Conservation (phyloP, 1,284 basidiomycete genomes). For the Exobasidium rhododendri region DNA sequence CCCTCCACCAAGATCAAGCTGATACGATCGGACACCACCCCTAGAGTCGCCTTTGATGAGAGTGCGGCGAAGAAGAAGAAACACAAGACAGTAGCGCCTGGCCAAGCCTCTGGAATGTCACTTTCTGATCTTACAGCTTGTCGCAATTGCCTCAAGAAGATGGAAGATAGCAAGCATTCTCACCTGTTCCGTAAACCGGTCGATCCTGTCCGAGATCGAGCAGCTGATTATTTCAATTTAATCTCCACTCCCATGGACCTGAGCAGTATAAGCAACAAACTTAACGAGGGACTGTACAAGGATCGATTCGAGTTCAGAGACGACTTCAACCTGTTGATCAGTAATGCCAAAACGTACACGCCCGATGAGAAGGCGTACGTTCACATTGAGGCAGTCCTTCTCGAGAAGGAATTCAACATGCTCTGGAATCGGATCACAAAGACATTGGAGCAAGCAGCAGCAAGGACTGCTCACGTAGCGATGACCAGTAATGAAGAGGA, state of each 20-base stretch:
- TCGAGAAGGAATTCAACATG: constrained; percentile 81
- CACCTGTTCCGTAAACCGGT: constrained; percentile 79
- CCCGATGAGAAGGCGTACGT: constrained; percentile 65
- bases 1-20: constrained; percentile 36
- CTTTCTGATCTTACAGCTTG: constrained; percentile 75
- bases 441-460: constrained; percentile 50
- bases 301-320: constrained; percentile 77
- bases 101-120: constrained; percentile 75
- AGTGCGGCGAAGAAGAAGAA: constrained; percentile 44
- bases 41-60: constrained; percentile 18
- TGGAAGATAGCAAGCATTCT: constrained; percentile 61
- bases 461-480: not conserved
- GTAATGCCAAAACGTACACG: constrained; percentile 87
- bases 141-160: constrained; percentile 75
- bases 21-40: constrained; percentile 16
- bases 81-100: constrained; percentile 49
- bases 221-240: constrained; percentile 70
- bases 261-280: constrained; percentile 79
- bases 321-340: constrained; percentile 83
- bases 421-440: constrained; percentile 61
- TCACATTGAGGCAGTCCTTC: constrained; percentile 69
- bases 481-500: not conserved
- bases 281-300: constrained; percentile 76
- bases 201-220: constrained; percentile 58
- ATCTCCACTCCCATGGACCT: constrained; percentile 95